Percentiles rank a stretch among this genome's conserved stretches.
Conservation (phyloP, 1,139 yeast genomes). For the Spencermartinsiella ligniputridi region DNA sequence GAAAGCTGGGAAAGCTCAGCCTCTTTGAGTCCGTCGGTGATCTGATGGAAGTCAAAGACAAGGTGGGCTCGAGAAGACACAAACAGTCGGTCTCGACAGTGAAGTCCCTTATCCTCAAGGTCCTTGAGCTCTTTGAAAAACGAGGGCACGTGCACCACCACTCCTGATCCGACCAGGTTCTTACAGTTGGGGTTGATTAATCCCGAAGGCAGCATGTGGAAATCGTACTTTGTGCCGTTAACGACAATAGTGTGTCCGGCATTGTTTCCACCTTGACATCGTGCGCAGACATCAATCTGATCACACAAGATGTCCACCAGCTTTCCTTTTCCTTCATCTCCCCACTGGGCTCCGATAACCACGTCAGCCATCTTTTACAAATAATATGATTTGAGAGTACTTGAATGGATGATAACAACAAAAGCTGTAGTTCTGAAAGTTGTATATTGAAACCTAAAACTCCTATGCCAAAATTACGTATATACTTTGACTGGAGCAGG, state of each 20-base stretch:
- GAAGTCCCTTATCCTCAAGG: conserved; percentile 66
- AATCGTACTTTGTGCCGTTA: conserved; percentile 80
- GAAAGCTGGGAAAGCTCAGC: conserved; percentile 80
- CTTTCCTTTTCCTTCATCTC: conserved; percentile 99
- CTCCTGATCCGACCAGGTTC: conserved; percentile 93
- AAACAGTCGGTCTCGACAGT: conserved; percentile 76
- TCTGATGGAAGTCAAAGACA: conserved; percentile 96
- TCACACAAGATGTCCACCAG: conserved; percentile 92
- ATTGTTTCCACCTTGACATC: conserved; percentile 99
- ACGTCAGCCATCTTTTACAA: conserved; percentile 70
- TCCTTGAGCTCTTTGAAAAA: conserved; percentile 81
- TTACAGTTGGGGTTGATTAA: conserved; percentile 87
- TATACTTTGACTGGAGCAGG: conserved; percentile 16
- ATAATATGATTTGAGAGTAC: too few relatives aligned
- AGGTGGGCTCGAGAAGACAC: conserved; percentile 92
- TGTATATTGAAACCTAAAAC: neutral
- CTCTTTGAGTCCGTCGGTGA: conserved; percentile 93
- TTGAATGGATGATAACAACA: too few relatives aligned
- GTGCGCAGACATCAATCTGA: conserved; percentile 90
- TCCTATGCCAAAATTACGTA: neutral
- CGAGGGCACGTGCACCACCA: conserved; percentile 91
- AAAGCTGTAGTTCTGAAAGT: too few relatives aligned
- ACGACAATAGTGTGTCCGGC: conserved; percentile 99
- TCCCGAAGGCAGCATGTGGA: conserved; percentile 98
- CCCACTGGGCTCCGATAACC: conserved; percentile 98